Base-by-base conservation (phyloP, 805 yeast genomes). In the Myxozyma vanderwaltii region DNA sequence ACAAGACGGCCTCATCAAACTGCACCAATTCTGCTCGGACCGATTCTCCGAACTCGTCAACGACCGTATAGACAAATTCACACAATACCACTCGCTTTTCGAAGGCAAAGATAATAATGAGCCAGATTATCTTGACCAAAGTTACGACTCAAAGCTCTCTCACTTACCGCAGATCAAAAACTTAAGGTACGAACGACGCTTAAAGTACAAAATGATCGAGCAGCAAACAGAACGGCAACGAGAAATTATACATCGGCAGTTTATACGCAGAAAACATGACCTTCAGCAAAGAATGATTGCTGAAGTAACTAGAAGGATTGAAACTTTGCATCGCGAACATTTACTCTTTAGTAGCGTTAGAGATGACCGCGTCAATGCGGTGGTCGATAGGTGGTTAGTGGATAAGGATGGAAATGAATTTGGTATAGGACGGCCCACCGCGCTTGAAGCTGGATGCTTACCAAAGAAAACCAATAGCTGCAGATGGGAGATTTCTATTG, bases 201-300 rank as follows among this genome's bases (percentile, higher is more conserved):
- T 26, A 8, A 46, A 19, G 19, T 35, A 46, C 10, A 19, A 31
- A 5, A 8, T 29, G n/a, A 43, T 51, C 15, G n/a, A n/a, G 21
- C 47, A 43, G 6, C 49, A 31, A 15, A 51, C 49, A 29, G 38
- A 12, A 21, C 48, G 46, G 6, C 43, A 19, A 17, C 29, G 55
- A 21, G 49, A 43, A 24, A 24, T 31, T 12, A 41, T 51, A 21
- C 45, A 40, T 24, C 43, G 41, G 8, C 31, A 17, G 15, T 51
- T 51, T 44, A 15, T 43, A 24, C 17, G 15, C 6, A n/a, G 21
- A 41, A 26, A 39, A 19, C 21, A 19, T 13, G 55, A 51, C 17
- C 41, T 41, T 6, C 55, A 51, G 55, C 49, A 51, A 15, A 12
- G n/a, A 7, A 31, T 51, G 49, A 17, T 43, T 6, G 26, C 35